Evolutionary conservation across 2,329 filamentous ascomycete genomes (phyloP).

Genomic region (Penicillium olsonii): DNA sequence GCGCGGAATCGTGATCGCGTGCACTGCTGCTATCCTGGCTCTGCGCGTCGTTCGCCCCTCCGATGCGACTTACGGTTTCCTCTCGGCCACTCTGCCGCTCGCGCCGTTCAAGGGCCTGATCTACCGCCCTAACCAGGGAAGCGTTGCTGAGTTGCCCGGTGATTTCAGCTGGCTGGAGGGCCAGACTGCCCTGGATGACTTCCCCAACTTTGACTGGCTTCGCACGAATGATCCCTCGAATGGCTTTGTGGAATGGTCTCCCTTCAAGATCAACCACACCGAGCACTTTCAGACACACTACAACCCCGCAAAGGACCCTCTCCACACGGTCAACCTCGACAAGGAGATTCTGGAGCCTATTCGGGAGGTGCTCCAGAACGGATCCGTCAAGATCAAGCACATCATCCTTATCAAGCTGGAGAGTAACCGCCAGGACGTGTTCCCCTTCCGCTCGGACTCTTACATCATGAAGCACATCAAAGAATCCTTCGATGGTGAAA

Average conservation of each 20-base stretch:
- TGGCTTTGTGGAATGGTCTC: slow-evolving; percentile 15
- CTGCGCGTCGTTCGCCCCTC: slow-evolving; percentile 17
- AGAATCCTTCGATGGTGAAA: slow-evolving; percentile 35
- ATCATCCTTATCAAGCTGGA: slow-evolving; percentile 46
- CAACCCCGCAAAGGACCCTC: slow-evolving; percentile 13
- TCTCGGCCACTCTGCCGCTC: slow-evolving; percentile 21
- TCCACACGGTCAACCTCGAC: slow-evolving; percentile 17
- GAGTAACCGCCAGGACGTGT: slow-evolving; percentile 49
- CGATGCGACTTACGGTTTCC: slow-evolving; percentile 15
- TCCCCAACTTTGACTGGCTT: slow-evolving; percentile 20
- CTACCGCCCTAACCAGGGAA: slow-evolving; percentile 4
- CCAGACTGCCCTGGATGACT: slow-evolving; percentile 11
- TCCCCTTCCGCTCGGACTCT: slow-evolving; percentile 43
- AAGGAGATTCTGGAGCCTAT: slow-evolving; percentile 17
- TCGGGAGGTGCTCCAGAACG: slow-evolving; percentile 15
- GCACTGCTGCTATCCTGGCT: slow-evolving; percentile 7
- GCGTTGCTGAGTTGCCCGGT: slow-evolving; percentile 2
- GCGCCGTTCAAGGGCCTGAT: slow-evolving; percentile 17
- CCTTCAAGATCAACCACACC: slow-evolving; percentile 11
- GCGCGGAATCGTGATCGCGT: slow-evolving; percentile 8
- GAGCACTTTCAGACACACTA: slow-evolving; percentile 11
- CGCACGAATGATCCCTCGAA: slow-evolving; percentile 1
- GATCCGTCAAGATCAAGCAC: slow-evolving; percentile 44
- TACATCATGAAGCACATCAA: slow-evolving; percentile 37
- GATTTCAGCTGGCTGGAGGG: slow-evolving; percentile 17